Conservation (phyloP, 305 asterid species). For the Fraxinus albicans region DNA sequence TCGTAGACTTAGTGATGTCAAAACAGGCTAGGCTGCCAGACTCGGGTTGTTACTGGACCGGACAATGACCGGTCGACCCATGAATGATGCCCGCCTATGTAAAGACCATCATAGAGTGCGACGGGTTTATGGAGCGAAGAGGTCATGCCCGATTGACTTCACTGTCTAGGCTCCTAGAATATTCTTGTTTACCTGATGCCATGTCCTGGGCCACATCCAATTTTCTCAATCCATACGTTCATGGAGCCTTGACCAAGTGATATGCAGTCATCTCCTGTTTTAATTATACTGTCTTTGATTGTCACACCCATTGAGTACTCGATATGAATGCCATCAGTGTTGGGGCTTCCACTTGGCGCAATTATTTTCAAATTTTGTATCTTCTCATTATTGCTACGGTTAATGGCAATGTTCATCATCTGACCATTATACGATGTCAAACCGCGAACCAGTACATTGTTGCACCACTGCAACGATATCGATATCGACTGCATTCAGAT, state of each 20-base stretch:
- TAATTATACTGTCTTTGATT: constrained; percentile 37
- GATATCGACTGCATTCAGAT: constrained; percentile 51
- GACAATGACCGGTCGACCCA: too few species aligned
- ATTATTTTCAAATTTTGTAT: constrained; percentile 44
- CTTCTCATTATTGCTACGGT: constrained; percentile 40
- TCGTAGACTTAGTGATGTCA: background rate
- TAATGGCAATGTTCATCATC: constrained; percentile 48
- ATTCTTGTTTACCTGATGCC: constrained; percentile 61
- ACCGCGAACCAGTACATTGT: constrained; percentile 46
- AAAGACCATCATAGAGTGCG: background rate
- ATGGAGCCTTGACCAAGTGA: constrained; percentile 67
- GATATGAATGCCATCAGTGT: constrained; percentile 71
- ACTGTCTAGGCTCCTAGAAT: background rate
- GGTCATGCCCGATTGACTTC: background rate
- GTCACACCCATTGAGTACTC: constrained; percentile 49
- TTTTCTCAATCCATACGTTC: constrained; percentile 49
- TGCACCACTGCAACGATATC: constrained; percentile 51
- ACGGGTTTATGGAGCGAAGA: too few species aligned
- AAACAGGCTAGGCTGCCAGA: background rate
- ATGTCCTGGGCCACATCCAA: constrained; percentile 87
- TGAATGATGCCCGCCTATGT: too few species aligned
- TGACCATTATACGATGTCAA: constrained; percentile 48
- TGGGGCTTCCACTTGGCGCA: constrained; percentile 79
- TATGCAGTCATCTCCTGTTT: constrained; percentile 78
- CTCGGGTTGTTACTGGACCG: too few species aligned